Percentiles rank a stretch among this genome's conserved stretches.
These are phyloP conservation scores for Lentinula boryana DNA, from an alignment of 768 basidiomycete species.

Conservation along the genomic window DNA sequence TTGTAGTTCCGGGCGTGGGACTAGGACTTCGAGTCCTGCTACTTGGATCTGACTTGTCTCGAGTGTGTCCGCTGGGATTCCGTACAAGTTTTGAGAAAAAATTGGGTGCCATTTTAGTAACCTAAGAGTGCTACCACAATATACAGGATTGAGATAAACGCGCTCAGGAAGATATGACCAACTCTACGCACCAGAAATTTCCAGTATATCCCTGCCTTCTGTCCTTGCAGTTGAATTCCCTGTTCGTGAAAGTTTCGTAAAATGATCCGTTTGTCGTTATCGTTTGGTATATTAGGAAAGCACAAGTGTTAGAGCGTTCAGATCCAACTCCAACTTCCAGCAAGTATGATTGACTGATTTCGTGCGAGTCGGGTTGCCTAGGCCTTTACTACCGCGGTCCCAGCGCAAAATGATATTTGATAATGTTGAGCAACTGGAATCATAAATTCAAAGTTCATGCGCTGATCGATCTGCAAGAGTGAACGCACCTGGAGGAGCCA, in stretches of 20 bases:
- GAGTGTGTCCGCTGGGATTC: background rate
- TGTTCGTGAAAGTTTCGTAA: background rate
- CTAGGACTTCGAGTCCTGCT: background rate
- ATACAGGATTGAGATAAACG: background rate
- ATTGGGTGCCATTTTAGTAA: constrained; percentile 2
- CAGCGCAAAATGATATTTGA: background rate
- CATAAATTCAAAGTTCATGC: background rate
- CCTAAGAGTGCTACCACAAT: background rate
- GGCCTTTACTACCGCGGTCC: background rate
- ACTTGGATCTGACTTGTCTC: background rate
- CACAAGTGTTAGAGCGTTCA: background rate
- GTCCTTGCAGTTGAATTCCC: too few species aligned
- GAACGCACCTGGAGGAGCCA: too few species aligned
- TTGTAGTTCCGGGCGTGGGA: background rate
- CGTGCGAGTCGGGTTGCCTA: background rate
- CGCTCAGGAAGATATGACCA: background rate
- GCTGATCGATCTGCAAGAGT: background rate
- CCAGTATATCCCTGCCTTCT: background rate
- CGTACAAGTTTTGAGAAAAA: constrained; percentile 4
- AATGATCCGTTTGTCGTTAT: background rate
- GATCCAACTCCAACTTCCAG: background rate
- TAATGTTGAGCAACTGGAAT: too few species aligned
- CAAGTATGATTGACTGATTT: background rate
- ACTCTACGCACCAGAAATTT: background rate
- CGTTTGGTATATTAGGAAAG: background rate